phyloP scores from a whole-genome alignment of 345 rosid species.

The Pugionium dolabratum region DNA sequence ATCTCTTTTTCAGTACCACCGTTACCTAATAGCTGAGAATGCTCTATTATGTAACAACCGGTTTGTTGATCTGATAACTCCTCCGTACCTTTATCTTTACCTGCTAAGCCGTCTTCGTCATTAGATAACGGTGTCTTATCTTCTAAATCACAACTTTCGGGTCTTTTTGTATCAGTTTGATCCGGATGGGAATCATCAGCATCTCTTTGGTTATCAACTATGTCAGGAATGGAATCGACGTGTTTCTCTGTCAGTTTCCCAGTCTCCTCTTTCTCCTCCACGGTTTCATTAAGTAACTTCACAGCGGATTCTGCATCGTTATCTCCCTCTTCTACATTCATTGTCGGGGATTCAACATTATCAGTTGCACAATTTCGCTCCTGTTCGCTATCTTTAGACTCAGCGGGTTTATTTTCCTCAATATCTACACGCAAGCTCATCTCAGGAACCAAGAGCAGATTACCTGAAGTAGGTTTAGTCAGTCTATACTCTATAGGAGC shows the following conservation, averaged over 20 bases:
- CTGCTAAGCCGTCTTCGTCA: not conserved
- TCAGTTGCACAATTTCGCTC: conserved; percentile 34
- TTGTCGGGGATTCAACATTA: conserved; percentile 34
- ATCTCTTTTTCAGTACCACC: conserved; percentile 18
- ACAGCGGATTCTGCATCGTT: conserved; percentile 14
- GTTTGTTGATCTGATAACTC: conserved; percentile 16
- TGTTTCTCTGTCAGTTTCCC: conserved; percentile 14
- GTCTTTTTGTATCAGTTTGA: conserved; percentile 16
- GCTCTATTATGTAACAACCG: not conserved
- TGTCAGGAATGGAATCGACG: conserved; percentile 1
- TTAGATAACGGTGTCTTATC: not conserved
- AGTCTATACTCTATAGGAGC: not conserved
- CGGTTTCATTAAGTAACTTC: not conserved
- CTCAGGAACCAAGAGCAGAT: conserved; percentile 27
- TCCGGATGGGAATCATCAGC: conserved; percentile 16
- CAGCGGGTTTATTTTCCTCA: conserved; percentile 24
- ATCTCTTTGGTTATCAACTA: conserved; percentile 7
- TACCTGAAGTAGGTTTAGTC: conserved; percentile 40
- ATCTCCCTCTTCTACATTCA: conserved; percentile 1
- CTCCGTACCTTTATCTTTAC: not conserved
- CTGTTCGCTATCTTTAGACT: conserved; percentile 23
- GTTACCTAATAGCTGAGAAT: conserved; percentile 8
- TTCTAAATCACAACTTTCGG: conserved; percentile 17
- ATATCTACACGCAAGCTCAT: conserved; percentile 29
- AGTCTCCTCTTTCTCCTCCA: conserved; percentile 24